Evolutionary conservation across 2,329 filamentous ascomycete species (phyloP).

Genomic region (Sarocladiaceae sp.): DNA sequence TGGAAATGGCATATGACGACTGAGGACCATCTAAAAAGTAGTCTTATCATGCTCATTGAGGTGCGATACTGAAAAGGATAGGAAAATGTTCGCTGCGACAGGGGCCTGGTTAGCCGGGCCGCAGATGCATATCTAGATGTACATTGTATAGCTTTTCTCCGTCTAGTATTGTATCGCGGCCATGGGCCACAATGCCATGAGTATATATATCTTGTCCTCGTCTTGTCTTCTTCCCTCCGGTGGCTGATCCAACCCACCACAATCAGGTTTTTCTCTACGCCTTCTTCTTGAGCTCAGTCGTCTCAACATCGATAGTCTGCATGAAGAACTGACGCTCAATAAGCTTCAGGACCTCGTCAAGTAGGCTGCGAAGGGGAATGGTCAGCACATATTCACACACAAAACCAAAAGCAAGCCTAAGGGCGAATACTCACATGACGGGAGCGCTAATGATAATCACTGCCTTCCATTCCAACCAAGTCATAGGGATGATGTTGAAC

Average conservation of each 20-base stretch:
- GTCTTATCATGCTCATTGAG: no score
- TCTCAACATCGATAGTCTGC: slow-evolving; percentile 36
- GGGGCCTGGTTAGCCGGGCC: background rate
- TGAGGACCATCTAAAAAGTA: no score
- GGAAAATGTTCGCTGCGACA: background rate
- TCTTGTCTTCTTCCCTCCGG: background rate
- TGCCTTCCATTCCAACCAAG: slow-evolving; percentile 85
- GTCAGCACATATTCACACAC: slow-evolving; percentile 17
- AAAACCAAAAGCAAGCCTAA: background rate
- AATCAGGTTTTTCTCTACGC: no score
- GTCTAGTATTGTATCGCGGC: background rate
- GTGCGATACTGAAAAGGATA: background rate
- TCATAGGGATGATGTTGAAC: slow-evolving; percentile 86
- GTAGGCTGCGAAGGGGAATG: slow-evolving; percentile 47
- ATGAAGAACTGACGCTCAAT: slow-evolving; percentile 64
- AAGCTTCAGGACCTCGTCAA: slow-evolving; percentile 80
- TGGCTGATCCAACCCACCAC: no score
- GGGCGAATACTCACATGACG: slow-evolving; percentile 66
- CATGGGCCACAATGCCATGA: no score
- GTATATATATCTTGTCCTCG: no score
- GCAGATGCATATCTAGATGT: slow-evolving; percentile 7
- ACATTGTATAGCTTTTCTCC: slow-evolving; percentile 10
- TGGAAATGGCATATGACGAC: no score
- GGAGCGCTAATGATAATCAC: slow-evolving; percentile 83
- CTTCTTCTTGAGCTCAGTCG: slow-evolving; percentile 46